A percentile compares a stretch with the other conserved stretches of the same genome.
Conservation (phyloP, 148 eudicot genomes). For the Simmondsia chinensis region DNA sequence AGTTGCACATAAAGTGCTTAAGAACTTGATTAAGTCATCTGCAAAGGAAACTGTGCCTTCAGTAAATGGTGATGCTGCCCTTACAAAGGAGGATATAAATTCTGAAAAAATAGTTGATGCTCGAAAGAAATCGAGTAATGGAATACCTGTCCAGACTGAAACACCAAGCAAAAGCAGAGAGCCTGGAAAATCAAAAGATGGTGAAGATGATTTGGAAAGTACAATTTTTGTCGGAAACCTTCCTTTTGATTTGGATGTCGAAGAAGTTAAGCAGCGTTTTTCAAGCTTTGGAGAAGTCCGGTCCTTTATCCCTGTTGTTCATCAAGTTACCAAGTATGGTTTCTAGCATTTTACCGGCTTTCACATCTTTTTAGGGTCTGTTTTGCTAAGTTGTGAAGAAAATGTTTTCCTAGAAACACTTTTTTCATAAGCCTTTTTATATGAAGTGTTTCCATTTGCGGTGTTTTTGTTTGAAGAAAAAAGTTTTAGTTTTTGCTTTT, state of each 20-base stretch:
- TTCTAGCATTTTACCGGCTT: constrained; percentile 2
- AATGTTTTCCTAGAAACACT: no score
- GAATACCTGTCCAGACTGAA: constrained; percentile 13
- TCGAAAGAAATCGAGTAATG: constrained; percentile 17
- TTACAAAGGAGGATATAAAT: constrained; percentile 12
- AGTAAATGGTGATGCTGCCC: constrained; percentile 9
- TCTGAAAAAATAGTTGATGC: constrained; percentile 10
- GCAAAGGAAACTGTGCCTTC: constrained; percentile 22
- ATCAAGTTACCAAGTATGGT: constrained; percentile 74
- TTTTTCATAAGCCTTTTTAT: no score
- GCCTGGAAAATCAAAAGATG: constrained; percentile 16
- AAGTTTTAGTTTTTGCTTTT: no score
- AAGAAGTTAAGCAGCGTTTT: constrained; percentile 90
- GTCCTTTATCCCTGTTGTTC: constrained; percentile 71
- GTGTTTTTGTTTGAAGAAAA: no score
- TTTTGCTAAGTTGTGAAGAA: no score
- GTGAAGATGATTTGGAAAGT: constrained; percentile 55
- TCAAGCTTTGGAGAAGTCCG: constrained; percentile 77
- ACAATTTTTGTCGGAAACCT: constrained; percentile 80
- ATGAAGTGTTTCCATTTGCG: no score
- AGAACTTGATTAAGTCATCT: constrained; percentile 56
- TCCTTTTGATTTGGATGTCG: constrained; percentile 70
- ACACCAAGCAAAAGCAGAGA: constrained; percentile 17
- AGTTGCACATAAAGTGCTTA: constrained; percentile 71
- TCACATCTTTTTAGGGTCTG: no score